Percentiles rank a stretch among this genome's conserved stretches.
Evolutionary conservation across 106 monocot genomes (phyloP).

Genomic region (Hemerocallis citrina): DNA sequence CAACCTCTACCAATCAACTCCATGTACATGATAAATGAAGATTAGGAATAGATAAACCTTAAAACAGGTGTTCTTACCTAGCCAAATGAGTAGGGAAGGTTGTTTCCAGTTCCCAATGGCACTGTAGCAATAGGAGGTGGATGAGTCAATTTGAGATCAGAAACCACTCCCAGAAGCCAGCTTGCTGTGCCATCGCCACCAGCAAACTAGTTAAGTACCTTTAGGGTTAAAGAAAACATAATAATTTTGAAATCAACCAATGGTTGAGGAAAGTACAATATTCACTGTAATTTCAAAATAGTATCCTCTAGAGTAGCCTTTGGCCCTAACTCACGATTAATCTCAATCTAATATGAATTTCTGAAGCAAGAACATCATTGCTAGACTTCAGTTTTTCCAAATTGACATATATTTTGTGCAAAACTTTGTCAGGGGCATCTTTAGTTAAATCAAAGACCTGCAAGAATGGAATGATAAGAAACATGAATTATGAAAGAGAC

Average conservation of each 20-base stretch:
- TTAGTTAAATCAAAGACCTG: slow-evolving; percentile 87
- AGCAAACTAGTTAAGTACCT: slow-evolving; percentile 52
- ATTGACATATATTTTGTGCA: slow-evolving; percentile 67
- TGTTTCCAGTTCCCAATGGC: slow-evolving; percentile 96
- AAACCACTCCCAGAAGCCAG: slow-evolving; percentile 96
- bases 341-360: slow-evolving; percentile 60
- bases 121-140: slow-evolving; percentile 87
- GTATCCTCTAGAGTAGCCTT: not conserved
- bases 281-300: not conserved
- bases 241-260: not conserved
- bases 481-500: not conserved
- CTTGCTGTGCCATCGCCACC: slow-evolving; percentile 97
- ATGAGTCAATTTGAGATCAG: slow-evolving; percentile 71
- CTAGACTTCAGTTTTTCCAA: slow-evolving; percentile 63
- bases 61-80: no score
- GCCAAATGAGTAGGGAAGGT: slow-evolving; percentile 95
- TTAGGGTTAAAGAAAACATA: not conserved
- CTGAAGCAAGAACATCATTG: slow-evolving; percentile 47
- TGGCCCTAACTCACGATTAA: slow-evolving; percentile 70
- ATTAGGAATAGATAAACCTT: no score
- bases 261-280: not conserved
- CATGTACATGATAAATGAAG: no score
- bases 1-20: no score
- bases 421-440: slow-evolving; percentile 85
- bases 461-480: not conserved